Evolutionary conservation across 2,329 filamentous ascomycete genomes (phyloP).

Genomic region (Claviceps purpurea): DNA sequence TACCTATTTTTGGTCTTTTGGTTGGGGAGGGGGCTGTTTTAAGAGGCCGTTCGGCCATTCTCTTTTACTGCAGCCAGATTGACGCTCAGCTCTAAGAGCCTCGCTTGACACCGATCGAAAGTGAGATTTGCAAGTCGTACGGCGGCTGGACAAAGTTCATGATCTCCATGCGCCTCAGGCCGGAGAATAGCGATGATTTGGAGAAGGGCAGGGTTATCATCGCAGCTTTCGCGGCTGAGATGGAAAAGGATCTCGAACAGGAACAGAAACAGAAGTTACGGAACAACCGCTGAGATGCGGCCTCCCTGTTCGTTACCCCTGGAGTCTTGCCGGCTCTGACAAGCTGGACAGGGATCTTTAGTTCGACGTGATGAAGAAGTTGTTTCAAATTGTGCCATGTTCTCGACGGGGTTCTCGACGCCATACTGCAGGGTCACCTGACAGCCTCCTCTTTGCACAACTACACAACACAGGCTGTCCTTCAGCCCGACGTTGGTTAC

Average conservation of each 20-base stretch:
- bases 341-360: too few species aligned
- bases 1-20: too few species aligned
- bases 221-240: neutral
- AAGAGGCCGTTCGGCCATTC: too few species aligned
- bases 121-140: neutral
- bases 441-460: too few species aligned
- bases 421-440: too few species aligned
- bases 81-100: neutral
- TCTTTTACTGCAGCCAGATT: neutral
- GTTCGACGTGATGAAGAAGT: too few species aligned
- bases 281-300: neutral
- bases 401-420: too few species aligned
- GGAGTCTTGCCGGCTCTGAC: neutral
- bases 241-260: neutral
- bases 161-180: neutral
- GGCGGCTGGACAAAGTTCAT: slow-evolving; percentile 5
- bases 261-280: neutral
- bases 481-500: too few species aligned
- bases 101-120: neutral
- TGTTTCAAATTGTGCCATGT: too few species aligned
- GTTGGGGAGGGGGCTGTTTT: too few species aligned
- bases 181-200: neutral
- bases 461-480: too few species aligned
- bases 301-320: neutral
- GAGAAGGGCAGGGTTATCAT: slow-evolving; percentile 4